These are phyloP conservation scores for Coccomyxa sp. DNA, from an alignment of 139 green algal species.

Conservation along the genomic window DNA sequence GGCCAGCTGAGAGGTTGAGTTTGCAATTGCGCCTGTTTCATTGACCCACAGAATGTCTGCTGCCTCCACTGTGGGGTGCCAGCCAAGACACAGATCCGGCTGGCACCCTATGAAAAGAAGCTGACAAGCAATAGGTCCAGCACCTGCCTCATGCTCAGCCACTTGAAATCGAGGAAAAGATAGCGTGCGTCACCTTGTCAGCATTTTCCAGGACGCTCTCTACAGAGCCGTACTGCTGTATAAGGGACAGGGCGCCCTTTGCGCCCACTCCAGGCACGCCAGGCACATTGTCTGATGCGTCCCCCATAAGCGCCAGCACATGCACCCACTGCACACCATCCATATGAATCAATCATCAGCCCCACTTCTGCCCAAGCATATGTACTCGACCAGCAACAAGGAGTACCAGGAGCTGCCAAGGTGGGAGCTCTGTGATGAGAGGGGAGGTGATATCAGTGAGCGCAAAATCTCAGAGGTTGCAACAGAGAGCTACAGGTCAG, in stretches of 20 bases:
- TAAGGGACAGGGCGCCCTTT: slow-evolving; percentile 43
- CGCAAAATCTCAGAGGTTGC: neutral
- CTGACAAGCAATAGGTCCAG: neutral
- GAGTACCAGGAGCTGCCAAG: neutral
- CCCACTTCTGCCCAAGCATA: neutral
- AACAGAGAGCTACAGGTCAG: too few relatives aligned
- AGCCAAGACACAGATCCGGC: too few relatives aligned
- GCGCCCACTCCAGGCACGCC: slow-evolving; percentile 51
- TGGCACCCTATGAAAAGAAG: neutral
- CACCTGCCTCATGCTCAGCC: neutral
- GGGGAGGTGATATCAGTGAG: neutral
- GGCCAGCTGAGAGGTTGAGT: neutral
- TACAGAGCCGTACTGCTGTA: slow-evolving; percentile 29
- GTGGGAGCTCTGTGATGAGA: neutral
- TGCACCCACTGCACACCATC: slow-evolving; percentile 37
- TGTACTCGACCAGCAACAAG: neutral
- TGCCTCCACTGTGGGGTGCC: too few relatives aligned
- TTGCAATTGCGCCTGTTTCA: neutral
- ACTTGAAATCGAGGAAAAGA: neutral
- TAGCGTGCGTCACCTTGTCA: neutral
- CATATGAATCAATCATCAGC: neutral
- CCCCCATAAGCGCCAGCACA: slow-evolving; percentile 51
- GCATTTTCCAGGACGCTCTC: slow-evolving; percentile 33
- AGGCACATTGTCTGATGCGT: slow-evolving; percentile 46
- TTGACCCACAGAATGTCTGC: neutral